Evolutionary conservation across 805 yeast species (phyloP).

Genomic region (Ogataea nitratoaversa): DNA sequence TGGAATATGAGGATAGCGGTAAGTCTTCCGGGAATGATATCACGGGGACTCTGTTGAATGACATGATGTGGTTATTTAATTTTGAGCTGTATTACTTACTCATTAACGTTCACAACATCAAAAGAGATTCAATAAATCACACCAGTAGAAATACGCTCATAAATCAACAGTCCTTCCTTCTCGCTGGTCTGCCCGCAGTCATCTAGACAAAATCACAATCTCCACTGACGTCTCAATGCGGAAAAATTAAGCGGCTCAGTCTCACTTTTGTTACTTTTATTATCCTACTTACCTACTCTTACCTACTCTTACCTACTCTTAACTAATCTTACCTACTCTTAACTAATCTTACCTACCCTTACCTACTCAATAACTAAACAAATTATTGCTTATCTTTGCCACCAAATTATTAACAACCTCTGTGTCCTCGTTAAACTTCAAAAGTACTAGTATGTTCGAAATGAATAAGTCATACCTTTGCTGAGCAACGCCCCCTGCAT

Average conservation of each 20-base stretch:
- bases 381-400: slow-evolving; percentile 13
- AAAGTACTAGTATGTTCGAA: slow-evolving; percentile 18
- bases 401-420: slow-evolving; percentile 16
- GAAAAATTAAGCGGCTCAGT: slow-evolving; percentile 1
- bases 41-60: slow-evolving; percentile 17
- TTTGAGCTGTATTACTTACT: too few relatives aligned
- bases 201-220: too few relatives aligned
- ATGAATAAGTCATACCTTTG: slow-evolving; percentile 14
- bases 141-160: too few relatives aligned
- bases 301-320: too few relatives aligned
- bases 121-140: too few relatives aligned
- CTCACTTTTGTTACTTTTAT: too few relatives aligned
- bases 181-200: too few relatives aligned
- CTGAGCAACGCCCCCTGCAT: background rate
- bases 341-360: background rate
- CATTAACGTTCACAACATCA: too few relatives aligned
- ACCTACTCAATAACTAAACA: slow-evolving; percentile 3
- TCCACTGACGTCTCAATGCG: slow-evolving; percentile 1
- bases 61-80: slow-evolving; percentile 1
- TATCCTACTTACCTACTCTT: too few relatives aligned
- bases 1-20: slow-evolving; percentile 3
- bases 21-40: slow-evolving; percentile 33
- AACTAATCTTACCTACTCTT: background rate
- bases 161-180: too few relatives aligned
- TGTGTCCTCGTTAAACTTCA: slow-evolving; percentile 8